Conservation (phyloP, 345 rosid genomes). For the Aegle marmelos region DNA sequence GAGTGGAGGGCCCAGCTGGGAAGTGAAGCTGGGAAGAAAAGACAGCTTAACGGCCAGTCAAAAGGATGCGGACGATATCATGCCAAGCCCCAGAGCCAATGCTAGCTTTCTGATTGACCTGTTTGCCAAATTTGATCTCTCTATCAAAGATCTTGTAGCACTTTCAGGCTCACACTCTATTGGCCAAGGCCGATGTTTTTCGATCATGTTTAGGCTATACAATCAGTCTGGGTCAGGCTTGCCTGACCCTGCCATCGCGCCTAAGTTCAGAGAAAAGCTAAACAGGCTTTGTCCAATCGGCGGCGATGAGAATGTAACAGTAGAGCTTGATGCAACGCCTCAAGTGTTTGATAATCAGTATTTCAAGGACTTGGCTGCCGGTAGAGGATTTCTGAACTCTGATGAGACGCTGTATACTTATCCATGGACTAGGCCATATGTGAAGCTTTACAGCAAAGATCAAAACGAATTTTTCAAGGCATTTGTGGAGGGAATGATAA, state of each 20-base stretch:
- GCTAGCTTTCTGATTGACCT: slow-evolving; percentile 62
- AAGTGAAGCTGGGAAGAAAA: slow-evolving; percentile 72
- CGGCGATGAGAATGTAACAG: slow-evolving; percentile 71
- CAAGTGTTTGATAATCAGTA: slow-evolving; percentile 63
- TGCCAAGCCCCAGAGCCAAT: slow-evolving; percentile 92
- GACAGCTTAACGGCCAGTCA: slow-evolving; percentile 86
- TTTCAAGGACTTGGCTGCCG: slow-evolving; percentile 76
- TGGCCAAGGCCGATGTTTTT: slow-evolving; percentile 86
- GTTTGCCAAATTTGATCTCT: slow-evolving; percentile 59
- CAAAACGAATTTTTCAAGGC: slow-evolving; percentile 57
- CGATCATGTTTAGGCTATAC: slow-evolving; percentile 78
- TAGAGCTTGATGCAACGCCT: slow-evolving; percentile 73
- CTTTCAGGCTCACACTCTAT: slow-evolving; percentile 96
- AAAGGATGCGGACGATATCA: slow-evolving; percentile 56
- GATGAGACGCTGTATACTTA: slow-evolving; percentile 73
- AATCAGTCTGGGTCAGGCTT: slow-evolving; percentile 80
- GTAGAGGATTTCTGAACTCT: slow-evolving; percentile 88
- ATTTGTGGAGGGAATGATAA: slow-evolving; percentile 74
- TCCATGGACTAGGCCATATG: slow-evolving; percentile 51
- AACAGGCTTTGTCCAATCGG: slow-evolving; percentile 63
- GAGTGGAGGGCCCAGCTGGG: slow-evolving; percentile 93
- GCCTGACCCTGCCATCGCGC: slow-evolving; percentile 66
- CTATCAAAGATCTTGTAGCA: slow-evolving; percentile 75
- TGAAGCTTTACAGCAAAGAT: slow-evolving; percentile 45
- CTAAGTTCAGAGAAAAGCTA: slow-evolving; percentile 48